A percentile compares a stretch with the other conserved stretches of the same genome.
Conservation (phyloP, 352 stramenopile species). For the Globisporangium solare region DNA sequence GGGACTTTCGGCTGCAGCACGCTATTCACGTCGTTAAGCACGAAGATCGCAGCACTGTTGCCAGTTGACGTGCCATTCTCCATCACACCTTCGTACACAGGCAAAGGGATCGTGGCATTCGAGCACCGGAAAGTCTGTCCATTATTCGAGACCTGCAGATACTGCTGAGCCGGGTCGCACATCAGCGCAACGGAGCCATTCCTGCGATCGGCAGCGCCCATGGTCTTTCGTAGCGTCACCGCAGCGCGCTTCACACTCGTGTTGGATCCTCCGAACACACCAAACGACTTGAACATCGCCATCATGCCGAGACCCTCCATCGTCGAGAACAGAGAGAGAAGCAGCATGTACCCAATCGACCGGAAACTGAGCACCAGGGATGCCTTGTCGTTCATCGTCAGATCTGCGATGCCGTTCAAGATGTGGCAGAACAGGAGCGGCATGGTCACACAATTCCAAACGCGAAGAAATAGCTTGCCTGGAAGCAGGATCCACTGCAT, state of each 20-base stretch:
- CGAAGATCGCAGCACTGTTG: constrained; percentile 27
- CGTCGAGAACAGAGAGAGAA: constrained; percentile 25
- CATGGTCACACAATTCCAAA: constrained; percentile 38
- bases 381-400: constrained; percentile 36
- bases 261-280: constrained; percentile 20
- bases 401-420: constrained; percentile 33
- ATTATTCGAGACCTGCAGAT: constrained; percentile 29
- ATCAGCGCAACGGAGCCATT: constrained; percentile 34
- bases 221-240: constrained; percentile 11
- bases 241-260: constrained; percentile 4
- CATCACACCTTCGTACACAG: constrained; percentile 25
- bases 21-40: constrained; percentile 24
- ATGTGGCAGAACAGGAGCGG: constrained; percentile 47
- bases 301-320: constrained; percentile 34
- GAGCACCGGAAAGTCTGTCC: constrained; percentile 32
- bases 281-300: constrained; percentile 21
- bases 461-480: constrained; percentile 36
- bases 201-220: constrained; percentile 13
- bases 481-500: constrained; percentile 40
- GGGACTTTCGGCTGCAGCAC: constrained; percentile 12
- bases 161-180: constrained; percentile 25
- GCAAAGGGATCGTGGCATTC: constrained; percentile 35
- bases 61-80: constrained; percentile 16
- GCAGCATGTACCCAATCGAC: constrained; percentile 25
- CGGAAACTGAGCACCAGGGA: constrained; percentile 29